Evolutionary conservation across 768 basidiomycete species (phyloP).

Genomic region (Fistulinella prunicolor): DNA sequence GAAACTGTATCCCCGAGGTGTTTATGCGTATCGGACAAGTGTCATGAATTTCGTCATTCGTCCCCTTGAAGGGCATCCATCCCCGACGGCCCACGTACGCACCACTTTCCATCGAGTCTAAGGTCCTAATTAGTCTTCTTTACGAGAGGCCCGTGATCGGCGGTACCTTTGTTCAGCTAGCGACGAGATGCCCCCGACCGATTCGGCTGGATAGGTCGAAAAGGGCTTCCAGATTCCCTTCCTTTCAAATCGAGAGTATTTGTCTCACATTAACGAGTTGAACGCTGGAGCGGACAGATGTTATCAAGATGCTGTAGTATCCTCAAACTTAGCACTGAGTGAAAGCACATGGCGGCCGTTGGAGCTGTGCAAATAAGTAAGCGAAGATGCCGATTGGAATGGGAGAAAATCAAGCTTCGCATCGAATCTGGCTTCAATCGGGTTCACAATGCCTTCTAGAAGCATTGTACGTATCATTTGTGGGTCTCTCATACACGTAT

Average conservation of each 20-base stretch:
- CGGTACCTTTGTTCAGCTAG: slow-evolving; percentile 12
- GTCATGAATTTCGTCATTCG: too few relatives aligned
- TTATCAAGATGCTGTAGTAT: too few relatives aligned
- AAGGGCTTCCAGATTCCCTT: slow-evolving; percentile 2
- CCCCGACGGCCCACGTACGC: neutral
- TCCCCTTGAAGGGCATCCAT: neutral
- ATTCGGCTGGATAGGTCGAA: slow-evolving; percentile 11
- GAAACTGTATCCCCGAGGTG: too few relatives aligned
- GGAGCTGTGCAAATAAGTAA: too few relatives aligned
- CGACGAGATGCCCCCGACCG: slow-evolving; percentile 12
- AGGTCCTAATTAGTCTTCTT: slow-evolving; percentile 5
- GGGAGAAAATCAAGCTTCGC: slow-evolving; percentile 9
- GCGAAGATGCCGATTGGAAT: neutral
- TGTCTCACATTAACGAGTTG: too few relatives aligned
- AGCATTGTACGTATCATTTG: neutral
- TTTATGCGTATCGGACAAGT: too few relatives aligned
- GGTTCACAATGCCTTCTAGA: slow-evolving; percentile 9
- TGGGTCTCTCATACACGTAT: neutral
- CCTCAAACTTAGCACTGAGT: too few relatives aligned
- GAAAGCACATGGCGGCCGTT: too few relatives aligned
- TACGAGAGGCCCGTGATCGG: slow-evolving; percentile 21
- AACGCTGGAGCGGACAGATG: too few relatives aligned
- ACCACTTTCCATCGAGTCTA: neutral
- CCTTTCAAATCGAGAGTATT: neutral
- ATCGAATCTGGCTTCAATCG: slow-evolving; percentile 10